Conservation (phyloP, 768 basidiomycete genomes). For the Kwoniella dendrophila region DNA sequence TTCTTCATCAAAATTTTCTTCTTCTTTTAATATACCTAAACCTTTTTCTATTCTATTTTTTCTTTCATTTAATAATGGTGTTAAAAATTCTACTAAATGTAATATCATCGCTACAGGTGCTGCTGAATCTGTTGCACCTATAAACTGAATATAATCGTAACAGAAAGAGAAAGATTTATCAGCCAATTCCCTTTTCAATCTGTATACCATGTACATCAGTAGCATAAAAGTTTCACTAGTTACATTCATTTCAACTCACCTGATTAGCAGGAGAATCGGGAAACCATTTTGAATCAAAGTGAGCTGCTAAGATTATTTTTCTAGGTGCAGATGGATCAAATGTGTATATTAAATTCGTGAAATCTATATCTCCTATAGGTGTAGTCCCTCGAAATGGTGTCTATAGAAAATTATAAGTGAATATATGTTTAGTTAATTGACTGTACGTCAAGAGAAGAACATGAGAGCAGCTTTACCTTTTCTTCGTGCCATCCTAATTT, state of each 20-base stretch:
- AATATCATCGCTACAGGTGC: conserved; percentile 93
- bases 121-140: conserved; percentile 96
- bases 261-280: conserved; percentile 70
- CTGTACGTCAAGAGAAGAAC: conserved; percentile 2
- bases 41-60: conserved; percentile 66
- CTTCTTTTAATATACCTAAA: conserved; percentile 61
- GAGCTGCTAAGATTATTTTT: conserved; percentile 84
- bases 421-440: background rate
- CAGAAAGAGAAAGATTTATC: no score
- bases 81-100: conserved; percentile 82
- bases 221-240: background rate
- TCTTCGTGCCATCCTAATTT: conserved; percentile 84
- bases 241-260: conserved; percentile 59
- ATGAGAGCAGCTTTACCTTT: conserved; percentile 53
- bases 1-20: conserved; percentile 65
- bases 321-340: conserved; percentile 83
- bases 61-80: conserved; percentile 57
- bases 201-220: background rate
- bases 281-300: conserved; percentile 92
- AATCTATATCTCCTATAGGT: conserved; percentile 75
- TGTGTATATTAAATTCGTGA: conserved; percentile 91
- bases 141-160: no score
- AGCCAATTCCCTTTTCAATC: no score
- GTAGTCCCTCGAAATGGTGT: conserved; percentile 78
- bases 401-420: conserved; percentile 22